Percentiles rank a stretch among this genome's conserved stretches.
Evolutionary conservation across 2,329 filamentous ascomycete genomes (phyloP).

Genomic region (Emericellopsis atlantica): DNA sequence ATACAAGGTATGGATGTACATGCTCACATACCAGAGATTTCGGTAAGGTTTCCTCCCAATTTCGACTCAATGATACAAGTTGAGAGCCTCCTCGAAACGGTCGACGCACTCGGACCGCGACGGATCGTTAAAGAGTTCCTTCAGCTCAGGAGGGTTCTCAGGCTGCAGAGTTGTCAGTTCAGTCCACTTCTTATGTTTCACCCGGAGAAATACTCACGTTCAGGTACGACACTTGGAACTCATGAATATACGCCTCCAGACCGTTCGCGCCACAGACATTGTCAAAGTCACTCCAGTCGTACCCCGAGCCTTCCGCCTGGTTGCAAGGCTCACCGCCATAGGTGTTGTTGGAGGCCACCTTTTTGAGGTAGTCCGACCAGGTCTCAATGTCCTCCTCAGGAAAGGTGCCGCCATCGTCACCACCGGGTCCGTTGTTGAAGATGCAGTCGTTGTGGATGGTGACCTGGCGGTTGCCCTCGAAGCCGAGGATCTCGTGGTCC

Average conservation of each 20-base stretch:
- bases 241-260: slow-evolving; percentile 5
- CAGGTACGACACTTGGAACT: slow-evolving; percentile 4
- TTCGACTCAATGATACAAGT: background rate
- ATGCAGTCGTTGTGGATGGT: slow-evolving; percentile 19
- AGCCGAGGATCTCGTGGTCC: slow-evolving; percentile 5
- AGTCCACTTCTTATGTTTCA: background rate
- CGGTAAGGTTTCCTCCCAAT: no score
- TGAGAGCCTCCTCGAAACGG: background rate
- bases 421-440: slow-evolving; percentile 14
- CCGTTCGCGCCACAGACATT: slow-evolving; percentile 6
- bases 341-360: slow-evolving; percentile 4
- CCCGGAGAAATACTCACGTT: slow-evolving; percentile 3
- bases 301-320: slow-evolving; percentile 3
- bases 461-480: slow-evolving; percentile 7
- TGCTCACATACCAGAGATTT: no score
- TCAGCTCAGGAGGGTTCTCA: background rate
- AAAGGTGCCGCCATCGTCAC: slow-evolving; percentile 6
- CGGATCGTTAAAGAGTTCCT: background rate
- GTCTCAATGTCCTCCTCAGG: slow-evolving; percentile 4
- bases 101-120: background rate
- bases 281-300: slow-evolving; percentile 6
- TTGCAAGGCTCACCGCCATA: slow-evolving; percentile 7
- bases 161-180: background rate
- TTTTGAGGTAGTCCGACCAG: slow-evolving; percentile 6
- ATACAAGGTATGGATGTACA: no score